Evolutionary conservation across 139 green algal species (phyloP).

Genomic region (Chlorella sp.): DNA sequence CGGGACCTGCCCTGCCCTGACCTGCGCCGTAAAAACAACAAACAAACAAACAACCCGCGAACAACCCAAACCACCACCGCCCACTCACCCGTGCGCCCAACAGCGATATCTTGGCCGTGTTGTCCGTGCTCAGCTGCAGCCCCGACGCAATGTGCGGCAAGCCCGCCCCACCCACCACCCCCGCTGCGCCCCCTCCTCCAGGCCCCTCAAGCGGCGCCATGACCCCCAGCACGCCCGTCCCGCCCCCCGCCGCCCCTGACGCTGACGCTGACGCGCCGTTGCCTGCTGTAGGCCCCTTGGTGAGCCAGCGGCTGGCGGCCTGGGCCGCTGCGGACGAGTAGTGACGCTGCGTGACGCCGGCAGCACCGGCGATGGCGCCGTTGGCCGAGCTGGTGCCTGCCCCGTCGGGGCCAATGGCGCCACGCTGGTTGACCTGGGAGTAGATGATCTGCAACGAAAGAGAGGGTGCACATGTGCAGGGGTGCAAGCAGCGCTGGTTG

Average conservation of each 20-base stretch:
- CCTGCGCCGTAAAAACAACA: not conserved
- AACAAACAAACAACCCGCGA: not conserved
- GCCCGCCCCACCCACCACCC: too few species aligned
- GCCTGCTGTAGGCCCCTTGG: not conserved
- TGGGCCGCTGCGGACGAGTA: not conserved
- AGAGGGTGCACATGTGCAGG: not conserved
- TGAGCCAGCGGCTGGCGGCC: constrained; percentile 1
- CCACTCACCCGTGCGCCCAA: not conserved
- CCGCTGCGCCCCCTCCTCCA: not conserved
- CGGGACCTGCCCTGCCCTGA: not conserved
- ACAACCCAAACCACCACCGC: not conserved
- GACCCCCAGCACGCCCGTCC: not conserved
- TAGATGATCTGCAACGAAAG: not conserved
- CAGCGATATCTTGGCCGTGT: not conserved
- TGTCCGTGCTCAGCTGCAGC: not conserved
- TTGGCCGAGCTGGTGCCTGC: not conserved
- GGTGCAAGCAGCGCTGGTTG: not conserved
- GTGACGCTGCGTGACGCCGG: not conserved
- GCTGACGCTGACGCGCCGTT: not conserved
- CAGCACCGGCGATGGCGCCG: not conserved
- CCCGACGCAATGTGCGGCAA: too few species aligned
- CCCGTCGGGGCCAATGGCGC: not conserved
- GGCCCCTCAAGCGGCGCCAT: not conserved
- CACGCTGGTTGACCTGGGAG: not conserved
- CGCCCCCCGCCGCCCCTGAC: not conserved